phyloP scores from a whole-genome alignment of 139 green algal genomes.

The Picochlorum sp. region DNA sequence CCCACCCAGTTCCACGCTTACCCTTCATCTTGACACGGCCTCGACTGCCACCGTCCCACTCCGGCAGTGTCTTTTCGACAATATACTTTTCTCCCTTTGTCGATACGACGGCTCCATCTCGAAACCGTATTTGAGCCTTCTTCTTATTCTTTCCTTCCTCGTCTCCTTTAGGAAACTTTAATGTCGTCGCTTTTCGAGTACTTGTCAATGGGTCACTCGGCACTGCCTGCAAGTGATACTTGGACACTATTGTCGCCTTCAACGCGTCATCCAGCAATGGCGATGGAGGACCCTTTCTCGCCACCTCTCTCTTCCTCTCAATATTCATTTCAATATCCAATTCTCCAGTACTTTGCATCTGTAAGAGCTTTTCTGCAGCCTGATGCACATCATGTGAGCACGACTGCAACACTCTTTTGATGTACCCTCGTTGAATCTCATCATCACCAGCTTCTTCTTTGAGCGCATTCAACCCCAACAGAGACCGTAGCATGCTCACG shows the following conservation, averaged over 20 bases:
- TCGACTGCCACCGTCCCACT: conserved; percentile 25
- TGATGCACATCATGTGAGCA: no score
- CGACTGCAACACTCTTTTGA: no score
- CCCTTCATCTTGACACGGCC: conserved; percentile 15
- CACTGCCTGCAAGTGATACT: conserved; percentile 11
- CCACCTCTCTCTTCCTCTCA: background rate
- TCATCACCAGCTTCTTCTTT: no score
- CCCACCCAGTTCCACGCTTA: conserved; percentile 2
- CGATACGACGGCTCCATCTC: conserved; percentile 45
- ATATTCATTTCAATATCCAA: conserved; percentile 1
- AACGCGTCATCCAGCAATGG: conserved; percentile 4
- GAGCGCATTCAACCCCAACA: no score
- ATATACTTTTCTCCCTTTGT: conserved; percentile 64
- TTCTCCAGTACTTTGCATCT: background rate
- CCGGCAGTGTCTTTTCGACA: conserved; percentile 29
- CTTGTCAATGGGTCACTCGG: background rate
- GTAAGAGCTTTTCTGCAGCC: background rate
- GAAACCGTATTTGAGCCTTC: conserved; percentile 38
- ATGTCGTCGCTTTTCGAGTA: background rate
- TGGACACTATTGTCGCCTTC: conserved; percentile 2
- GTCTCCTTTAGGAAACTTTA: background rate
- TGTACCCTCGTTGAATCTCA: no score
- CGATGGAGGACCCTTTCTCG: background rate
- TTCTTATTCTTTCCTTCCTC: background rate
- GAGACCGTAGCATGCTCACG: no score